Conservation (phyloP, 2,329 filamentous ascomycete genomes). For the Phaeomoniella chlamydospora region DNA sequence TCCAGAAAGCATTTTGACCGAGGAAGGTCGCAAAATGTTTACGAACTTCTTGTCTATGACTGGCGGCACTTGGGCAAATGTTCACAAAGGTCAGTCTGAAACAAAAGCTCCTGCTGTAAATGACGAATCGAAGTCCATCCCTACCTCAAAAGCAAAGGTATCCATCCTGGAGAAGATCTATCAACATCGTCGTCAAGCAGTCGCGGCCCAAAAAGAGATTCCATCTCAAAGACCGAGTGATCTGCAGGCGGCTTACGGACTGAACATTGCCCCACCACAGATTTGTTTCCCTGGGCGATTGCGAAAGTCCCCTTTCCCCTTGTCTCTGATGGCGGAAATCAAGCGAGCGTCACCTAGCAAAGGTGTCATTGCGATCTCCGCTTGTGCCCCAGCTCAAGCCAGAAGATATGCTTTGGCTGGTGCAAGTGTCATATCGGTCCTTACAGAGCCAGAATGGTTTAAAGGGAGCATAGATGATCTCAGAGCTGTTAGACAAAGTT, state of each 20-base stretch:
- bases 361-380: slow-evolving; percentile 76
- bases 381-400: slow-evolving; percentile 80
- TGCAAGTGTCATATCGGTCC: slow-evolving; percentile 93
- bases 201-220: slow-evolving; percentile 67
- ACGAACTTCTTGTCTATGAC: slow-evolving; percentile 81
- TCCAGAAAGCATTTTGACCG: slow-evolving; percentile 90
- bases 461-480: slow-evolving; percentile 95
- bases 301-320: slow-evolving; percentile 66
- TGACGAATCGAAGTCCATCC: slow-evolving; percentile 9
- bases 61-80: slow-evolving; percentile 72
- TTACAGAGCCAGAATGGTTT: slow-evolving; percentile 98
- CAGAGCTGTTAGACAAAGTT: slow-evolving; percentile 67
- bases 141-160: slow-evolving; percentile 42
- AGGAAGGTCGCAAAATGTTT: slow-evolving; percentile 76
- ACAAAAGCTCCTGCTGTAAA: slow-evolving; percentile 11
- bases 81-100: slow-evolving; percentile 42
- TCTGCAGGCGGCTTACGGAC: slow-evolving; percentile 71
- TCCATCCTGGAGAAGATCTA: slow-evolving; percentile 92
- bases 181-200: slow-evolving; percentile 57
- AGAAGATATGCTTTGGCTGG: slow-evolving; percentile 84
- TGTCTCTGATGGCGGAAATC: slow-evolving; percentile 94
- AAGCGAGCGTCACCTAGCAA: slow-evolving; percentile 95
- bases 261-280: slow-evolving; percentile 71
- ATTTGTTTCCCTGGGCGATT: slow-evolving; percentile 69
- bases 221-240: slow-evolving; percentile 74